These are phyloP conservation scores for Paulownia fortunei DNA, from an alignment of 257 asterid genomes.

Conservation along the genomic window DNA sequence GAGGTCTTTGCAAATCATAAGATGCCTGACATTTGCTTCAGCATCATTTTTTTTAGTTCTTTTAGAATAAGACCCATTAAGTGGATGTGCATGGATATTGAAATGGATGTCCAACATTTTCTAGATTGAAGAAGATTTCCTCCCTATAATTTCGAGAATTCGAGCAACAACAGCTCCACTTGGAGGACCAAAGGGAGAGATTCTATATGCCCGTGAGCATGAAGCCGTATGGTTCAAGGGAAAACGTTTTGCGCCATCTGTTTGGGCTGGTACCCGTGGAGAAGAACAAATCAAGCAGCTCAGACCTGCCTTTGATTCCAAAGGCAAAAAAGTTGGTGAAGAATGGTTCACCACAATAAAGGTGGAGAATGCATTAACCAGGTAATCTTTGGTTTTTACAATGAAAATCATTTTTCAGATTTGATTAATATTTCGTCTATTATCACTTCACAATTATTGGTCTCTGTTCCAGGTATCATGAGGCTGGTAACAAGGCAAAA, in stretches of 20 bases:
- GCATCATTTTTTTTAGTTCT: neutral
- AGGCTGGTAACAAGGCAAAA: slow-evolving; percentile 77
- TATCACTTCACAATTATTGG: neutral
- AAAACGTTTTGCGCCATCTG: slow-evolving; percentile 75
- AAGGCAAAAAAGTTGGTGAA: slow-evolving; percentile 95
- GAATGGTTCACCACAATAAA: slow-evolving; percentile 92
- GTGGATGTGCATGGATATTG: slow-evolving; percentile 17
- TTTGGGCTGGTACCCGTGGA: slow-evolving; percentile 80
- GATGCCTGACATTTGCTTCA: neutral
- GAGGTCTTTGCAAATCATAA: neutral
- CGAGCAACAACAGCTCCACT: slow-evolving; percentile 75
- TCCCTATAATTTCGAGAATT: slow-evolving; percentile 82
- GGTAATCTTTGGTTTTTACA: slow-evolving; percentile 45
- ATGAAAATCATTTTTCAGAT: slow-evolving; percentile 2
- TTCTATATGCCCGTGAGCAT: slow-evolving; percentile 86
- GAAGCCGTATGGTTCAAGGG: slow-evolving; percentile 97
- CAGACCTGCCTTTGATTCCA: slow-evolving; percentile 85
- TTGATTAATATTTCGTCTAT: slow-evolving; percentile 16
- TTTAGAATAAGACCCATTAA: neutral
- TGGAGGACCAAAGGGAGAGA: slow-evolving; percentile 96
- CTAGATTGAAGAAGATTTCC: slow-evolving; percentile 82
- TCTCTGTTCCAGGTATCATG: slow-evolving; percentile 71
- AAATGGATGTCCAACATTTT: slow-evolving; percentile 29
- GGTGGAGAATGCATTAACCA: slow-evolving; percentile 80
- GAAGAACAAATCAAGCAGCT: slow-evolving; percentile 91